Evolutionary conservation across 345 rosid species (phyloP).

Genomic region (Litchi chinensis): DNA sequence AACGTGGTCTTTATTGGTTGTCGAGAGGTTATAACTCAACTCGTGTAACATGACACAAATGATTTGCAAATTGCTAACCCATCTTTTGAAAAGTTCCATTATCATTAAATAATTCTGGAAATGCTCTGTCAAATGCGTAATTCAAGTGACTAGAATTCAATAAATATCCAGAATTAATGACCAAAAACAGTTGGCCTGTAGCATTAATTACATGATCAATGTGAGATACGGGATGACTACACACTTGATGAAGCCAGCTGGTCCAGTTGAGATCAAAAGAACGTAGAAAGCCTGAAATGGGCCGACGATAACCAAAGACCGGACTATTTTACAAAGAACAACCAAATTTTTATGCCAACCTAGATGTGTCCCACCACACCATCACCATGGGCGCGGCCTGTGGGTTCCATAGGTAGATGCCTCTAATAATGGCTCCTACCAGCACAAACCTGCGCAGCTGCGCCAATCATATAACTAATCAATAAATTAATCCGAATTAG

Average conservation of each 20-base stretch:
- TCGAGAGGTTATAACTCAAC: not conserved
- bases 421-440: constrained; percentile 4
- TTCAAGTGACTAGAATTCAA: not conserved
- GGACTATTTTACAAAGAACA: not conserved
- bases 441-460: not conserved
- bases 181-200: not conserved
- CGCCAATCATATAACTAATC: not conserved
- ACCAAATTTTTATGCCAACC: constrained; percentile 4
- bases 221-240: not conserved
- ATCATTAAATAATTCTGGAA: not conserved
- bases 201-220: not conserved
- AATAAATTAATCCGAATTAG: not conserved
- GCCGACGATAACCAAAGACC: too few species aligned
- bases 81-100: not conserved
- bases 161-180: not conserved
- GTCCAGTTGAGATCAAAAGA: constrained; percentile 13
- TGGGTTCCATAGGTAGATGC: constrained; percentile 7
- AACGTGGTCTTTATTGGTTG: not conserved
- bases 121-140: too few species aligned
- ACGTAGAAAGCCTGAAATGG: not conserved
- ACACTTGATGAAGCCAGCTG: not conserved
- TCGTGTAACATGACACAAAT: not conserved
- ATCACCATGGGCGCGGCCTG: not conserved
- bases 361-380: constrained; percentile 1
- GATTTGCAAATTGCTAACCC: not conserved